Evolutionary conservation across 176 grass and related monocot genomes (phyloP).

Genomic region (Stipa capillata): DNA sequence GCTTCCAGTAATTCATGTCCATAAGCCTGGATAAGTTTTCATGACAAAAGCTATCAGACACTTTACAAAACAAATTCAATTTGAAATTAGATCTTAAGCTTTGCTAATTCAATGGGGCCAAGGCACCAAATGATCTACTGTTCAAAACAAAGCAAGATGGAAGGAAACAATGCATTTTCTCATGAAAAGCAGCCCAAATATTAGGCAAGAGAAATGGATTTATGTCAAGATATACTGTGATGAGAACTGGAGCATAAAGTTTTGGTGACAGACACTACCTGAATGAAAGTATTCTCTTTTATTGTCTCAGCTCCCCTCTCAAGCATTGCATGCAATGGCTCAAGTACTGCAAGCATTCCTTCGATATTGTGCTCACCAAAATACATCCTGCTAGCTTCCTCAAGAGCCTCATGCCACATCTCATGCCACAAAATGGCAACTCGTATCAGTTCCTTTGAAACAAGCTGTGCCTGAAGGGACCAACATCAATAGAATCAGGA

Average conservation of each 20-base stretch:
- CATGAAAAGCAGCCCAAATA: background rate
- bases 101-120: constrained; percentile 20
- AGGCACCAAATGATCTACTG: constrained; percentile 10
- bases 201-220: background rate
- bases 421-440: constrained; percentile 99
- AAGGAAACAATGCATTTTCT: constrained; percentile 8
- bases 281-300: constrained; percentile 87
- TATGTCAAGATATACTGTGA: background rate
- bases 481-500: constrained; percentile 12
- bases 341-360: constrained; percentile 88
- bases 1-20: constrained; percentile 92
- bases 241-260: background rate
- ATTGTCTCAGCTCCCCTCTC: constrained; percentile 72
- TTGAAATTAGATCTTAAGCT: background rate
- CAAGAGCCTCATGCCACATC: constrained; percentile 98
- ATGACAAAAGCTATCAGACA: background rate
- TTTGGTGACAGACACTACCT: constrained; percentile 48
- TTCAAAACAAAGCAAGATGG: constrained; percentile 8
- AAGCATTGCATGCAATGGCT: constrained; percentile 88
- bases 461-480: constrained; percentile 78
- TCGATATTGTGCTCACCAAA: constrained; percentile 97
- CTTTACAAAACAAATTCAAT: background rate
- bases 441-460: constrained; percentile 94
- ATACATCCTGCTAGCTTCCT: constrained; percentile 96
- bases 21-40: constrained; percentile 52